These are phyloP conservation scores for Dispira parvispora DNA, from an alignment of 192 early-diverging fungal species.

Conservation along the genomic window DNA sequence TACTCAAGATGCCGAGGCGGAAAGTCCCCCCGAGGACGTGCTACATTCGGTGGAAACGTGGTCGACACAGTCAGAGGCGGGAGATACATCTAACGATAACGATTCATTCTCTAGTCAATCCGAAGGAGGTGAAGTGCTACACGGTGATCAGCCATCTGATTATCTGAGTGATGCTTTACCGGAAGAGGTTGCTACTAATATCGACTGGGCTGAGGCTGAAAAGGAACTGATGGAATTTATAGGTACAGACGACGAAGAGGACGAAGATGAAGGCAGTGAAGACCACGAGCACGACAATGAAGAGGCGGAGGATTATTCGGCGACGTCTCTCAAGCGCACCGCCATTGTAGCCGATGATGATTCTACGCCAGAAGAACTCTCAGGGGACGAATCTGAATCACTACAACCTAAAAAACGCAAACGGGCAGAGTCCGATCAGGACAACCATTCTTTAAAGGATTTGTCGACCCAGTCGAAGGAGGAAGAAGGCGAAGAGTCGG, in stretches of 20 bases:
- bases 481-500: slow-evolving; percentile 11
- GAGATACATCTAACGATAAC: slow-evolving; percentile 5
- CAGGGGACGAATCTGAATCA: slow-evolving; percentile 15
- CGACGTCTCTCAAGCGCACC: background rate
- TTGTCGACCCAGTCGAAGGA: slow-evolving; percentile 6
- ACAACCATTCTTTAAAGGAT: background rate
- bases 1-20: background rate
- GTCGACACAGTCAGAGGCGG: slow-evolving; percentile 14
- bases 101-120: background rate
- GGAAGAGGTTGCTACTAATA: slow-evolving; percentile 26
- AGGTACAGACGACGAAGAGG: slow-evolving; percentile 36
- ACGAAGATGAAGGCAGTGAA: slow-evolving; percentile 24
- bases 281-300: slow-evolving; percentile 21
- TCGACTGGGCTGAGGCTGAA: slow-evolving; percentile 31
- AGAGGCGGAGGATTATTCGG: slow-evolving; percentile 12
- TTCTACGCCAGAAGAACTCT: slow-evolving; percentile 12
- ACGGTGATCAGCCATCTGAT: slow-evolving; percentile 11
- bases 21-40: slow-evolving; percentile 11
- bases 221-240: slow-evolving; percentile 36
- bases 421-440: background rate
- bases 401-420: slow-evolving; percentile 4
- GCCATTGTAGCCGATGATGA: background rate
- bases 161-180: slow-evolving; percentile 24
- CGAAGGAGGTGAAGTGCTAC: slow-evolving; percentile 4
- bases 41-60: slow-evolving; percentile 12